Percentiles rank a stretch among this genome's conserved stretches.
Conservation (phyloP, 2,329 filamentous ascomycete species). For the Trichocomaceae sp. region DNA sequence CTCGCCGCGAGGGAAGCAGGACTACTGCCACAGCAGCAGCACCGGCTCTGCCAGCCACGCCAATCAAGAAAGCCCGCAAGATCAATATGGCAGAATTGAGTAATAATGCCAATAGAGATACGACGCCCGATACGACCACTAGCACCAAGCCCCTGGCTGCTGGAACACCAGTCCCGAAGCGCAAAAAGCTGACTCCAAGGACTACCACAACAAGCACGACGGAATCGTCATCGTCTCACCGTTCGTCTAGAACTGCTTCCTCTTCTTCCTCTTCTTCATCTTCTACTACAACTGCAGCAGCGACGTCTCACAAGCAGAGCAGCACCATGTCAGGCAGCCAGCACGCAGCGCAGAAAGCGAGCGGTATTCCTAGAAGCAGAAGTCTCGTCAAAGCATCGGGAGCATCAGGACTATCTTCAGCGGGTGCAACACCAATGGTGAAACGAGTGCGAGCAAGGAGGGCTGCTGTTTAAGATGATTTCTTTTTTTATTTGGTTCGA, state of each 20-base stretch:
- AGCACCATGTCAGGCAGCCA: constrained; percentile 7
- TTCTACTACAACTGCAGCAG: background rate
- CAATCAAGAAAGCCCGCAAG: constrained; percentile 12
- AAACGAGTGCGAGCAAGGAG: constrained; percentile 24
- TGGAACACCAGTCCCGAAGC: constrained; percentile 22
- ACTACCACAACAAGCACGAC: background rate
- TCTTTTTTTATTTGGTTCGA: background rate
- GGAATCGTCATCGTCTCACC: background rate
- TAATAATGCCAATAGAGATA: background rate
- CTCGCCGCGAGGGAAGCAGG: constrained; percentile 1
- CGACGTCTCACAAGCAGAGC: background rate
- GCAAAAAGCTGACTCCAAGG: constrained; percentile 32
- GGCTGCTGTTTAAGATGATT: background rate
- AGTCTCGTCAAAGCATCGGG: constrained; percentile 22
- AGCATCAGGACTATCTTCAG: constrained; percentile 16
- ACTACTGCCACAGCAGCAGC: background rate
- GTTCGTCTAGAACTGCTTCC: background rate
- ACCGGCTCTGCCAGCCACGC: constrained; percentile 10
- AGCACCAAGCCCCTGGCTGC: constrained; percentile 10
- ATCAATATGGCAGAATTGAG: constrained; percentile 7
- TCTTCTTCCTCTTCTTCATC: background rate
- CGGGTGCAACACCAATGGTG: constrained; percentile 33
- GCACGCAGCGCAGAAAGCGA: constrained; percentile 17
- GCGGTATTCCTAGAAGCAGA: constrained; percentile 21
- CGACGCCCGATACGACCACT: background rate